Percentiles rank a stretch among this genome's conserved stretches.
phyloP scores from a whole-genome alignment of 495 filamentous ascomycete species.

The Penicillium pancosmium region DNA sequence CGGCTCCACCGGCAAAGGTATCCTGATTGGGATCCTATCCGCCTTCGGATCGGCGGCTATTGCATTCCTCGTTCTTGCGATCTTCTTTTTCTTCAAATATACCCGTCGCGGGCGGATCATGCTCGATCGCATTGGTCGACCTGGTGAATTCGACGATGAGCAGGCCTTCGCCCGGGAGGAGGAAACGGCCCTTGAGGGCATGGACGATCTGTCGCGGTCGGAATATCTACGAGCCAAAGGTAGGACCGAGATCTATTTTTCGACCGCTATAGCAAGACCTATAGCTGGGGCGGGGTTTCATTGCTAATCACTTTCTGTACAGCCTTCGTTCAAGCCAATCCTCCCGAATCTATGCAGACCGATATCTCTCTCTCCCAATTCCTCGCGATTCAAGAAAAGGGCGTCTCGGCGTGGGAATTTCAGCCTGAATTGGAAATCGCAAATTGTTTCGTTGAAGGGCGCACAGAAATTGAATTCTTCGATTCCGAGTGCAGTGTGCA shows the following conservation, averaged over 20 bases:
- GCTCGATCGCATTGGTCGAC: conserved; percentile 88
- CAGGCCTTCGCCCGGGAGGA: conserved; percentile 90
- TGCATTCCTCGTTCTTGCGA: conserved; percentile 75
- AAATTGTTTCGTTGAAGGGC: conserved; percentile 95
- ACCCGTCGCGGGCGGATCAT: conserved; percentile 88
- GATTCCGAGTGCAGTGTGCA: conserved; percentile 97
- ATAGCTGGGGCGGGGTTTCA: too few relatives aligned
- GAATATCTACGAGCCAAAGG: conserved; percentile 97
- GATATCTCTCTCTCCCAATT: conserved; percentile 98
- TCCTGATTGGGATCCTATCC: conserved; percentile 94
- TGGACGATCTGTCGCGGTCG: conserved; percentile 89
- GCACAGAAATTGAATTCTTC: conserved; percentile 98
- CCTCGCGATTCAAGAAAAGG: conserved; percentile 97
- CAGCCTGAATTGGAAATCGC: conserved; percentile 97
- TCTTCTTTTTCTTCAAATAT: conserved; percentile 94
- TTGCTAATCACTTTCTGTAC: conserved; percentile 20
- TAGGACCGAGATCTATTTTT: conserved; percentile 36
- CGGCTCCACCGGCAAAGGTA: conserved; percentile 71
- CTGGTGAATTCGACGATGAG: conserved; percentile 97
- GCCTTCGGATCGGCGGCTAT: conserved; percentile 91
- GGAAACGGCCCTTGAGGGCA: conserved; percentile 88
- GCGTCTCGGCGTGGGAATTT: conserved; percentile 98
- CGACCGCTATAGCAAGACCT: too few relatives aligned
- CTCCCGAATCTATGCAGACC: conserved; percentile 91
- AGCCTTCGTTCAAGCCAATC: conserved; percentile 95